phyloP scores from a whole-genome alignment of 192 early-diverging fungal genomes.

The Coemansia sp. region DNA sequence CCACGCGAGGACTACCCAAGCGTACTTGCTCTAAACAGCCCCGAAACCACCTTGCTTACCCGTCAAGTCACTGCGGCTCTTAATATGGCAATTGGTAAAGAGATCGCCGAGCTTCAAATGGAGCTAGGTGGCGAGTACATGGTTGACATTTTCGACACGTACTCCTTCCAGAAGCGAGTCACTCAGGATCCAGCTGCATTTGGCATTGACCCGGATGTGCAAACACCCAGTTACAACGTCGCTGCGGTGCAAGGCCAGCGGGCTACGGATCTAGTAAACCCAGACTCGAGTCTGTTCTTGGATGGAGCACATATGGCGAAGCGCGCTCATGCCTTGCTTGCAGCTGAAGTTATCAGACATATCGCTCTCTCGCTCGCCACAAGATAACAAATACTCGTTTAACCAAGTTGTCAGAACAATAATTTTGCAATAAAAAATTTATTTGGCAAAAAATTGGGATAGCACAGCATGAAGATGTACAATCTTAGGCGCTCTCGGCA shows the following conservation, averaged over 20 bases:
- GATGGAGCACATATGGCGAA: conserved; percentile 43
- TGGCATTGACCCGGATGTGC: conserved; percentile 30
- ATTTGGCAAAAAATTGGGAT: not conserved
- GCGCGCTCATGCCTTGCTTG: conserved; percentile 41
- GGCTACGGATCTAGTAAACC: not conserved
- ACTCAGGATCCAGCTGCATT: conserved; percentile 4
- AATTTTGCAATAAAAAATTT: not conserved
- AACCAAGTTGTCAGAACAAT: not conserved
- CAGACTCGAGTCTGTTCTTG: conserved; percentile 34
- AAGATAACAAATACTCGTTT: not conserved
- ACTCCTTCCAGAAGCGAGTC: conserved; percentile 35
- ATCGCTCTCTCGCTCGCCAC: conserved; percentile 12
- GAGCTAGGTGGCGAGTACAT: conserved; percentile 19
- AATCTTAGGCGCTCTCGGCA: conserved; percentile 25
- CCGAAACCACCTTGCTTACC: conserved; percentile 9
- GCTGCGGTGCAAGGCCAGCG: not conserved
- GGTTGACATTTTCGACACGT: conserved; percentile 40
- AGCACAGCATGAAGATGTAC: not conserved
- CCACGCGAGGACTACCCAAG: conserved; percentile 45
- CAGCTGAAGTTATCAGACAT: conserved; percentile 20
- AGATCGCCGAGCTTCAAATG: conserved; percentile 22
- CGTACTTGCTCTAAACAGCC: conserved; percentile 26
- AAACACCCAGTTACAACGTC: conserved; percentile 14
- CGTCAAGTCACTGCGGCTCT: conserved; percentile 19
- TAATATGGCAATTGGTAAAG: conserved; percentile 21